phyloP scores from a whole-genome alignment of 352 stramenopile genomes.

The Phytopythium ostracodes region DNA sequence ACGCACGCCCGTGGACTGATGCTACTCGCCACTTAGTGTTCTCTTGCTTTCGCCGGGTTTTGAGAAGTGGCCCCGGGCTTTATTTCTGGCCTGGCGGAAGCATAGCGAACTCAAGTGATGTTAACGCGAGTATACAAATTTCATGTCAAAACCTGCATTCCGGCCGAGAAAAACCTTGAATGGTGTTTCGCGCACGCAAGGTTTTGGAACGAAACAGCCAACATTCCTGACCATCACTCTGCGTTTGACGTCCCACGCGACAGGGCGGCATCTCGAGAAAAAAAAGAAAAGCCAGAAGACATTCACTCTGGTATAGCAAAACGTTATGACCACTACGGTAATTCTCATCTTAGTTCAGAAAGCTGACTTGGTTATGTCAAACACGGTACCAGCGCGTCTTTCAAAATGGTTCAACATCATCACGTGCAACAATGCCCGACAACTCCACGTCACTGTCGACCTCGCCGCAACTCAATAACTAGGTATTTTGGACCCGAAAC shows the following conservation, averaged over 20 bases:
- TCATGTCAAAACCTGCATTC: slow-evolving; percentile 5
- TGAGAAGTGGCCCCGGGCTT: neutral
- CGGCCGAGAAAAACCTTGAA: slow-evolving; percentile 2
- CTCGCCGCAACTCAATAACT: neutral
- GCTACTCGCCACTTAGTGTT: neutral
- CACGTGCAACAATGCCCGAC: neutral
- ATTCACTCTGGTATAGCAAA: neutral
- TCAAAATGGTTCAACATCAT: slow-evolving; percentile 1
- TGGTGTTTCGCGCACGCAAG: neutral
- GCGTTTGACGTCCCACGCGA: neutral
- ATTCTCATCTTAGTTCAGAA: neutral
- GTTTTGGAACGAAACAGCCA: neutral
- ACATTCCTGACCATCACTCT: slow-evolving; percentile 7
- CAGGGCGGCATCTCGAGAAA: neutral
- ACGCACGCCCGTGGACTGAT: neutral
- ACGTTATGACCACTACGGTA: neutral
- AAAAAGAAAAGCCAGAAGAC: slow-evolving; percentile 6
- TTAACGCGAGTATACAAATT: neutral
- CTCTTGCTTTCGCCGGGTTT: slow-evolving; percentile 1
- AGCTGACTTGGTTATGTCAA: neutral
- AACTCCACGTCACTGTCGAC: slow-evolving; percentile 1
- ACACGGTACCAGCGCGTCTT: neutral
- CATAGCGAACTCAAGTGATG: slow-evolving; percentile 5
- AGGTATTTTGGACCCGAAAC: no score
- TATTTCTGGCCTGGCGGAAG: neutral